These are phyloP conservation scores for Geosmithia putterillii DNA, from an alignment of 2,329 filamentous ascomycete genomes.

Conservation along the genomic window DNA sequence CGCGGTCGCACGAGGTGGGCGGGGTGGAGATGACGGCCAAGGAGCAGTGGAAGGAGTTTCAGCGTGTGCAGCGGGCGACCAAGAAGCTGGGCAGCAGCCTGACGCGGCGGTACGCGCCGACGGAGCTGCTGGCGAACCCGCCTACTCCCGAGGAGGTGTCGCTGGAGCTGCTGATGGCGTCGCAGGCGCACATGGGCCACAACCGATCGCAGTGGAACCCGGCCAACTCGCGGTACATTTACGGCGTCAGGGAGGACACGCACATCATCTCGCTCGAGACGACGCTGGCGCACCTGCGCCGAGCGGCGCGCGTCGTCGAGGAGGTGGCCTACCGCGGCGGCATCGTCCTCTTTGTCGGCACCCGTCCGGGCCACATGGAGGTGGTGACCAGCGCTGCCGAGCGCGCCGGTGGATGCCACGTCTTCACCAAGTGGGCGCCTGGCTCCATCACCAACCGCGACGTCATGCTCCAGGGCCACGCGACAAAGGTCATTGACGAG, in stretches of 20 bases:
- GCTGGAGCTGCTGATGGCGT: slow-evolving; percentile 79
- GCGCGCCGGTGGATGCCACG: slow-evolving; percentile 66
- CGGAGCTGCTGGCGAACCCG: slow-evolving; percentile 56
- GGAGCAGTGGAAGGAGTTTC: slow-evolving; percentile 25
- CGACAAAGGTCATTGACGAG: slow-evolving; percentile 65
- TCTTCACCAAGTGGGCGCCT: slow-evolving; percentile 89
- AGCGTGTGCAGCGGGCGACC: slow-evolving; percentile 27
- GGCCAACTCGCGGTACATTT: slow-evolving; percentile 86
- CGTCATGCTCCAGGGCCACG: slow-evolving; percentile 64
- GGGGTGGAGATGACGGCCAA: slow-evolving; percentile 20
- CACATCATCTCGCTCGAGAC: slow-evolving; percentile 90
- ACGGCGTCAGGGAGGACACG: slow-evolving; percentile 74
- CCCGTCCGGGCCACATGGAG: slow-evolving; percentile 66
- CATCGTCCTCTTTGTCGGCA: slow-evolving; percentile 83
- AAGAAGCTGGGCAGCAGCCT: slow-evolving; percentile 34
- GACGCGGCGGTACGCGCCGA: slow-evolving; percentile 49
- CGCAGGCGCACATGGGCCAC: slow-evolving; percentile 83
- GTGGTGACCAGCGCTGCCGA: slow-evolving; percentile 72
- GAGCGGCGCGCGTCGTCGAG: slow-evolving; percentile 83
- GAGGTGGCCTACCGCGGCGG: slow-evolving; percentile 76
- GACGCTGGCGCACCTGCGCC: slow-evolving; percentile 79
- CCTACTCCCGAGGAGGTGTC: slow-evolving; percentile 70
- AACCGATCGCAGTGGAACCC: slow-evolving; percentile 89
- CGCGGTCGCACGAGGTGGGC: slow-evolving; percentile 15
- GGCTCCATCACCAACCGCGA: slow-evolving; percentile 89